A percentile compares a stretch with the other conserved stretches of the same genome.
phyloP scores from a whole-genome alignment of 306 rosid species.

The Castanospermum australe region DNA sequence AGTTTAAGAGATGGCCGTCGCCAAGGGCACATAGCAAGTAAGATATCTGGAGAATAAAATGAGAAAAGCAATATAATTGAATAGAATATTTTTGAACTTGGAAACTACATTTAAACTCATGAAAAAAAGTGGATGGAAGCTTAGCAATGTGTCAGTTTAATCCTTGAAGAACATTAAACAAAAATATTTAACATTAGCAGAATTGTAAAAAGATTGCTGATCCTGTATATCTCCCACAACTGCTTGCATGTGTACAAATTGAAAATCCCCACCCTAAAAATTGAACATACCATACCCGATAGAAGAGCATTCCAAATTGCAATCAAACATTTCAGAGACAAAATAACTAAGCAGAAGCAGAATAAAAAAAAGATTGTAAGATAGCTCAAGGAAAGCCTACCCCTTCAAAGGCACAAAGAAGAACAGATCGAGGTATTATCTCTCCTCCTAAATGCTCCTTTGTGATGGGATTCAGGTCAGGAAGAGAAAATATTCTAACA shows the following conservation, averaged over 20 bases:
- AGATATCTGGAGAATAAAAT: slow-evolving; percentile 65
- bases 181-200: slow-evolving; percentile 1
- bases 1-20: slow-evolving; percentile 95
- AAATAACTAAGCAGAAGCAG: not conserved
- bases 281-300: not conserved
- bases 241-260: not conserved
- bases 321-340: not conserved
- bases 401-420: slow-evolving; percentile 99
- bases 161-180: not conserved
- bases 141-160: not conserved
- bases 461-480: slow-evolving; percentile 83
- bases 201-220: slow-evolving; percentile 7
- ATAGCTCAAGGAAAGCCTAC: slow-evolving; percentile 45
- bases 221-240: not conserved
- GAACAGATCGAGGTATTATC: slow-evolving; percentile 97
- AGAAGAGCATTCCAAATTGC: not conserved
- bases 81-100: not conserved
- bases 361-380: not conserved
- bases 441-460: slow-evolving; percentile 96
- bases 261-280: not conserved
- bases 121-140: not conserved
- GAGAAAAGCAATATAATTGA: not conserved
- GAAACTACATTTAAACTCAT: not conserved
- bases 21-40: slow-evolving; percentile 95
- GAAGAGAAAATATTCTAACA: slow-evolving; percentile 83